Evolutionary conservation across 2,329 filamentous ascomycete species (phyloP), one percentile per base, ranked within the genome.

Genomic region (Ophiostoma populinum): DNA sequence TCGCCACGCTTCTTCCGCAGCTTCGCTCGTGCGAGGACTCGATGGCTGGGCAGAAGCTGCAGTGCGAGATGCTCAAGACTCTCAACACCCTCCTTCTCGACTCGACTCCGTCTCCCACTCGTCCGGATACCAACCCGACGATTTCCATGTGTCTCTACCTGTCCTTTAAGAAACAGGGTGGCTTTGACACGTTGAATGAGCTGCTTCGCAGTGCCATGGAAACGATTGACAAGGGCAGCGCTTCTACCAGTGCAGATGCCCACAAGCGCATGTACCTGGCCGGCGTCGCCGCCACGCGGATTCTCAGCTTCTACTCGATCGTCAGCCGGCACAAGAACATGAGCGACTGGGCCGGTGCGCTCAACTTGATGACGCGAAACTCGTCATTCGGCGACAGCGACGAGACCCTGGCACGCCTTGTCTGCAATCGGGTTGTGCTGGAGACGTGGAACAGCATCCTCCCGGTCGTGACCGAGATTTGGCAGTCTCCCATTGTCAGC

Each of bases 401-500:
- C n/a, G 13, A 21, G 30, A 32, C 30, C 7, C n/a, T n/a, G n/a
- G n/a, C n/a, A n/a, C n/a, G n/a, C n/a, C n/a, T n/a, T n/a, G n/a
- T n/a, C n/a, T n/a, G n/a, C n/a, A 63, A 70, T 2, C 87, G 94
- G 47, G 79, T 95, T 37, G 61, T 94, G 11, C 74, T 95, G 6
- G 87, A 95, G 51, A 57, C 95, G 27, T 77, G 90, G 27, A 73
- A 80, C 56, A 71, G 75, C 18, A 71, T 94, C 18, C 58, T 94
- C 11, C 81, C 85, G 1, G 70, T 78, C 30, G 67, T 90, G 26
- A 68, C 70, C 38, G 67, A 75, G 31, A 67, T 95, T 19, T 98
- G 90, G 92, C 75, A 82, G 45, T 92, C 85, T 1, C 63, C 73
- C 18, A 70, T 92, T 32, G 71, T 90, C 13, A 83, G 93, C 46